A percentile compares a stretch with the other conserved stretches of the same genome.
These are phyloP conservation scores for Dittrichia graveolens DNA, from an alignment of 129 eudicot species.

Conservation along the genomic window DNA sequence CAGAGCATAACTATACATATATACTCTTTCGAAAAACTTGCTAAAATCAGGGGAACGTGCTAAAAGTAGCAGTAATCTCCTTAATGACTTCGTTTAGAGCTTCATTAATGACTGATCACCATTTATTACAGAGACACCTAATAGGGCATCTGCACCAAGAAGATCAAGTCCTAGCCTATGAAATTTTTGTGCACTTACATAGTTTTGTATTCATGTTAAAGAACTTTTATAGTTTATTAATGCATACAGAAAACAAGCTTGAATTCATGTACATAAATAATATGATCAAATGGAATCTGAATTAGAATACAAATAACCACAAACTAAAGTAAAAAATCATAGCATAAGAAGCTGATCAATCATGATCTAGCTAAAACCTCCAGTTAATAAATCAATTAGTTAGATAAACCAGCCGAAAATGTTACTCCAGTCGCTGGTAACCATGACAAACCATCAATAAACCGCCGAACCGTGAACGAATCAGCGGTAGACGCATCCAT, in stretches of 20 bases:
- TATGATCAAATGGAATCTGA: not conserved
- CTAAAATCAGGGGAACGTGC: too few species aligned
- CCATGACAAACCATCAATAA: slow-evolving; percentile 83
- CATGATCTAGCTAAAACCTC: not conserved
- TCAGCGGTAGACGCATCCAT: slow-evolving; percentile 57
- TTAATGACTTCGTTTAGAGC: too few species aligned
- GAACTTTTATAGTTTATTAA: too few species aligned
- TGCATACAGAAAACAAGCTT: not conserved
- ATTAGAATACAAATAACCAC: not conserved
- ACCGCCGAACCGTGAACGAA: slow-evolving; percentile 61
- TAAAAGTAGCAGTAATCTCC: too few species aligned
- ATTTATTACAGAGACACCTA: too few species aligned
- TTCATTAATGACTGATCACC: too few species aligned
- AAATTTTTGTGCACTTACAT: too few species aligned
- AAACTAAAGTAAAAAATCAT: not conserved
- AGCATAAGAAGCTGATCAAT: not conserved
- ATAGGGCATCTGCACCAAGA: too few species aligned
- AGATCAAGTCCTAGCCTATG: too few species aligned
- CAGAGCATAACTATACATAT: too few species aligned
- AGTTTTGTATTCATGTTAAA: too few species aligned
- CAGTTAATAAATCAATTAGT: slow-evolving; percentile 27
- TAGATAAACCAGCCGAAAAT: slow-evolving; percentile 73
- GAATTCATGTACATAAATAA: not conserved
- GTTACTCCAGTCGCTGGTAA: slow-evolving; percentile 83
- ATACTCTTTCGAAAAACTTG: too few species aligned